Evolutionary conservation across 2,329 filamentous ascomycete species (phyloP), one percentile per base, ranked within the genome.

Genomic region (Exophiala xenobiotica): DNA sequence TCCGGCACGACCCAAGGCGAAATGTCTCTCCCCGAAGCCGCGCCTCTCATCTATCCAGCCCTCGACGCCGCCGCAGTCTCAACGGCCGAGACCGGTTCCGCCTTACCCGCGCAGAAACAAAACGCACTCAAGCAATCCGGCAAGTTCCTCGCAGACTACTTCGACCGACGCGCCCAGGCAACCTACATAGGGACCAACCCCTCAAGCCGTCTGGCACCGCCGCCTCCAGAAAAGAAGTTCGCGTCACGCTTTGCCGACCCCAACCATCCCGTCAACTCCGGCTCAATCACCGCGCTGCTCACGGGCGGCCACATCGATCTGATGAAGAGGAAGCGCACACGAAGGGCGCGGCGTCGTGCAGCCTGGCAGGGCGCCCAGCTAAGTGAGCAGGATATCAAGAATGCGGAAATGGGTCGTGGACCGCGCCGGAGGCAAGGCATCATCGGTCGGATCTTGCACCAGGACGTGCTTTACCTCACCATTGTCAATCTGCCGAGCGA

Each of bases 191-290:
- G 47, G 19, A 63, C 73, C 46, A n/a, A n/a, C n/a, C n/a, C 74
- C 0, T 67, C 66, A 33, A 71, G 68, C 12, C 57, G 63, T 1
- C 61, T 78, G 1, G 62, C 67, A 24, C 63, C 61, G 64, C 53
- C 61, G 14, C 47, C 53, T 16, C 46, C 56, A 54, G 54, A 56
- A 61, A 64, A 53, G 60, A 62, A 66, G 18, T 79, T 79, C 56
- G 64, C 67, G 0, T 78, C 74, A 3, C 68, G 75, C 18, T 78
- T 74, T 57, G 71, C 73, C 6, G 77, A 82, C 54, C 78, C 78
- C 0, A 76, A 72, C 53, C 73, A 80, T 54, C 70, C 77, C 0
- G 75, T 73, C 24, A 77, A 73, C 56, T 76, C 69, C 22, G 78
- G 78, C 2, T 72, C 70, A 5, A 62, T 78, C 6, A 59, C 78